Conservation (phyloP, 805 yeast species). For the Yarrowia porcina region DNA sequence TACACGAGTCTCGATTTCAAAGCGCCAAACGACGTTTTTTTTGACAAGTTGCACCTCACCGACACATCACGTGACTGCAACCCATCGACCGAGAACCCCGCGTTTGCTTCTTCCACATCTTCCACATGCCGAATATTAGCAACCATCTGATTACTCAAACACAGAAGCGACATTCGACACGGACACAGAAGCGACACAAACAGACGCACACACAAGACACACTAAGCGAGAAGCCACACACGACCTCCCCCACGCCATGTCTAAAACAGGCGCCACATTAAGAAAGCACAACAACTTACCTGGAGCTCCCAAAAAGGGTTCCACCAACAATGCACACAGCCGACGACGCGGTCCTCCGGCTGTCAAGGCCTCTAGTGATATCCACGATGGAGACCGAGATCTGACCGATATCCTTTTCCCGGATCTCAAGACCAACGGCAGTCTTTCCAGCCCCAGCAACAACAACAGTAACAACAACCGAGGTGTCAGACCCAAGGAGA, state of each 20-base stretch:
- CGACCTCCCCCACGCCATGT: neutral
- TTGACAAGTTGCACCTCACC: neutral
- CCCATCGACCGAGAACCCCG: neutral
- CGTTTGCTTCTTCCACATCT: neutral
- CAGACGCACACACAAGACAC: neutral
- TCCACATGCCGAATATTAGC: conserved; percentile 5
- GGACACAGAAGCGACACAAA: neutral
- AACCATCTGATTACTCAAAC: neutral
- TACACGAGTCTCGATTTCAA: neutral
- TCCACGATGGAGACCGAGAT: conserved; percentile 4
- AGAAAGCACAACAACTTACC: conserved; percentile 8
- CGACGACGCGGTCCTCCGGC: conserved; percentile 7
- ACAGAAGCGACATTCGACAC: neutral
- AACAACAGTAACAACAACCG: conserved; percentile 4
- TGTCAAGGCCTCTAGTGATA: neutral
- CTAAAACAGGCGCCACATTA: conserved; percentile 16
- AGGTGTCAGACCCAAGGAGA: conserved; percentile 6
- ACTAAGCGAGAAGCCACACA: neutral
- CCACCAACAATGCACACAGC: neutral
- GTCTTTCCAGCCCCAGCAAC: neutral
- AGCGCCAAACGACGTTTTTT: neutral
- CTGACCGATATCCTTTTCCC: conserved; percentile 17
- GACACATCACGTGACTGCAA: conserved; percentile 1
- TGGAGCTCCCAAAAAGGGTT: conserved; percentile 1
- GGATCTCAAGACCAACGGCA: neutral